Evolutionary conservation across 208 protist species (phyloP), one percentile per base, ranked within the genome.

Genomic region (Hexamita inflata): DNA sequence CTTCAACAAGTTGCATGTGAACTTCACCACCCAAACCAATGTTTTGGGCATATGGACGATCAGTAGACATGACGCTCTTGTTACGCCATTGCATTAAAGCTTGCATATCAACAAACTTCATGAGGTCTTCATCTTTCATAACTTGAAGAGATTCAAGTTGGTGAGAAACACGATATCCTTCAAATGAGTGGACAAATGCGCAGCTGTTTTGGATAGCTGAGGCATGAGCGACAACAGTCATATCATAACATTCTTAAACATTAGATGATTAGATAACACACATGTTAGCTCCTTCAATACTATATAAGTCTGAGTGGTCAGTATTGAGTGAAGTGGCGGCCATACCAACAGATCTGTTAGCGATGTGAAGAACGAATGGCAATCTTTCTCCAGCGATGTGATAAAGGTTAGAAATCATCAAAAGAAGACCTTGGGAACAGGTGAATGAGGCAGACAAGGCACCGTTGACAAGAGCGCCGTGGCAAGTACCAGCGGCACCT

Each of bases 341-440:
- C 76, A 59, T 42, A 39, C 38, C 49, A 40, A 67, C 78, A 34
- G 0, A 2, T 38, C 76, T 40, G 40, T 28, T 41, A 38, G 79
- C 40, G 39, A 82, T 42, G 39, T 82, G 79, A 24, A 82, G 45
- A 2, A 82, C 79, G 38, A 13, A 34, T 11, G 79, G 79, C 0
- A 53, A 1, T 2, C 29, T 29, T 34, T 82, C 79, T 11, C 78
- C 78, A 53, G 66, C 75, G 13, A 89, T 84, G 30, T 85, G 80
- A 74, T 87, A 89, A 67, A 89, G 85, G 70, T 89, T 90, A 40
- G 86, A 86, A 49, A 89, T 84, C 86, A 89, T 89, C 11, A 89
- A 76, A 58, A 89, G 68, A 24, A 89, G 60, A 19, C 86, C 86
- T 68, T 89, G 86, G 7, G 83, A 87, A 9, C 58, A 80, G 13